phyloP scores from a whole-genome alignment of 805 yeast genomes.

The Cyberlindnera xylosilytica region DNA sequence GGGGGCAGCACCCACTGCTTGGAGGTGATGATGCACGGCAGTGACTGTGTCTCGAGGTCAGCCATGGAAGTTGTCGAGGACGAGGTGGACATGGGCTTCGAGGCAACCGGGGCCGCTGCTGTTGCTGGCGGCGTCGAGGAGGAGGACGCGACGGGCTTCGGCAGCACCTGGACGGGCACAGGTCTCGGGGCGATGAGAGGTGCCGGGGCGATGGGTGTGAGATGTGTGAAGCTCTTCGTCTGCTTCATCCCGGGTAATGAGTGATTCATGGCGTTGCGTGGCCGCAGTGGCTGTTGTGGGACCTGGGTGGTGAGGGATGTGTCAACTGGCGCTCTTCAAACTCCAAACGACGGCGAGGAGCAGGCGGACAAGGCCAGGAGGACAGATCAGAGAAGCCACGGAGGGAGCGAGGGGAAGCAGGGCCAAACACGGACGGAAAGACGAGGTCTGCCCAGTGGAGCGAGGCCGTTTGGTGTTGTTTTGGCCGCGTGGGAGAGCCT shows the following conservation, averaged over 20 bases:
- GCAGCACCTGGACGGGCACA: slow-evolving; percentile 22
- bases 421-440: too few relatives aligned
- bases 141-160: too few relatives aligned
- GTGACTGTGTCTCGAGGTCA: slow-evolving; percentile 2
- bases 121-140: too few relatives aligned
- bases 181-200: slow-evolving; percentile 21
- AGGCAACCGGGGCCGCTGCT: neutral
- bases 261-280: slow-evolving; percentile 8
- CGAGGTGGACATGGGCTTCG: slow-evolving; percentile 7
- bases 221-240: slow-evolving; percentile 13
- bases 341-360: too few relatives aligned
- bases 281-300: neutral
- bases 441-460: too few relatives aligned
- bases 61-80: neutral
- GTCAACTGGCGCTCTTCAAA: too few relatives aligned
- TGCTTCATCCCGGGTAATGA: slow-evolving; percentile 14
- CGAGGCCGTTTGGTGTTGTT: too few relatives aligned
- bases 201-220: slow-evolving; percentile 21
- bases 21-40: slow-evolving; percentile 42
- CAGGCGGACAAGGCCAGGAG: too few relatives aligned
- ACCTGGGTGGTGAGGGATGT: neutral
- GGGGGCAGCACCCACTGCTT: slow-evolving; percentile 85
- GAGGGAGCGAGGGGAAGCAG: too few relatives aligned
- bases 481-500: too few relatives aligned
- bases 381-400: too few relatives aligned